Conservation (phyloP, 2,329 filamentous ascomycete genomes). For the Apiospora hydei region DNA sequence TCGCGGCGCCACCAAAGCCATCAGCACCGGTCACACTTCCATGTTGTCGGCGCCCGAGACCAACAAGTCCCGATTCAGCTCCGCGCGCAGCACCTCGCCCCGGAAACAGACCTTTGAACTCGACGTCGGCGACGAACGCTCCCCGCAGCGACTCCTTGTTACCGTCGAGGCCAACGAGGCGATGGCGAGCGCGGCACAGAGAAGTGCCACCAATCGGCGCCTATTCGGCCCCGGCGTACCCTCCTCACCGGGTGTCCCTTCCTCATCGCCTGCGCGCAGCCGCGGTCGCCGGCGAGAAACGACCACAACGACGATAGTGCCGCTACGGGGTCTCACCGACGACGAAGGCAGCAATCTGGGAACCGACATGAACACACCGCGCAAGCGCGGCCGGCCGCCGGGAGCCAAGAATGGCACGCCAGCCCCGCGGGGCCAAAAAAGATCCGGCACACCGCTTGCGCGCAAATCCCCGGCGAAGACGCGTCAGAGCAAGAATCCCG, state of each 20-base stretch:
- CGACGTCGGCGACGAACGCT: conserved; percentile 57
- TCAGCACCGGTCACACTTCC: conserved; percentile 27
- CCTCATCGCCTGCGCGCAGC: conserved; percentile 49
- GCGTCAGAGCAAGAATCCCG: conserved; percentile 41
- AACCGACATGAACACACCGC: conserved; percentile 35
- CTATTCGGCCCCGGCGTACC: conserved; percentile 39
- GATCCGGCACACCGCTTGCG: conserved; percentile 53
- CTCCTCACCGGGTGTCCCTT: conserved; percentile 24
- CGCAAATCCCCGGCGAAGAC: conserved; percentile 42
- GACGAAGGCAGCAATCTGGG: conserved; percentile 43
- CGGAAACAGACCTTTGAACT: conserved; percentile 65
- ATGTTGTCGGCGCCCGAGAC: conserved; percentile 49
- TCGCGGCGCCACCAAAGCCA: not conserved
- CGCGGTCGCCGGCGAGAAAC: conserved; percentile 46
- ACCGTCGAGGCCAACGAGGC: conserved; percentile 60
- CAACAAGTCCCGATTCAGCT: conserved; percentile 49
- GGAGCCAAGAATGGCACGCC: conserved; percentile 58
- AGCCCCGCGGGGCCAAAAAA: conserved; percentile 54
- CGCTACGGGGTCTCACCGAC: conserved; percentile 54
- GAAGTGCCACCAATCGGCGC: conserved; percentile 42
- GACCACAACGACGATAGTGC: conserved; percentile 58
- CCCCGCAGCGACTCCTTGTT: conserved; percentile 61
- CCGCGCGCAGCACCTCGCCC: conserved; percentile 49
- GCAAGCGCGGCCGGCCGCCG: conserved; percentile 51
- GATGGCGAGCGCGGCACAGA: conserved; percentile 32